Base-by-base conservation (phyloP, 371 early-diverging fungal genomes). In the Mortierella sp. region DNA sequence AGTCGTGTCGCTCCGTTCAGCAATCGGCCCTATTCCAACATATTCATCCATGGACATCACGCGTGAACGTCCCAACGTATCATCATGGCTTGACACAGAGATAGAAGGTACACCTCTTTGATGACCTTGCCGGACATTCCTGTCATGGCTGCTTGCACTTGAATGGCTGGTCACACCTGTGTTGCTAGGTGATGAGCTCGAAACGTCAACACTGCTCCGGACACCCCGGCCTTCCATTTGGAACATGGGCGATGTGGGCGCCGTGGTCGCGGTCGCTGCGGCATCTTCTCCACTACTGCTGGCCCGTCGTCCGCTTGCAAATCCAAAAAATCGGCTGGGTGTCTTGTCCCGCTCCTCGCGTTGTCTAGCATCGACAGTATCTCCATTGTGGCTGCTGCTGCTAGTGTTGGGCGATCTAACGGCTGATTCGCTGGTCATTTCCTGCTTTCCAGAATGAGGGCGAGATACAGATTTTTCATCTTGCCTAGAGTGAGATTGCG, bases 11-110 rank as follows among this genome's bases (percentile, higher is more conserved):
- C 28, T 52, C 16, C 45, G 24, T 25, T 41, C 19, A 7, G 13
- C 56, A 1, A 60, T 57, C 17, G 53, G 54, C 25, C 56, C 74
- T 1, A 60, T 54, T 2, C 68, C 74, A 21, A 74, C 46, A 40
- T 74, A 74, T 8, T 74, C 67, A 28, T 74, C 74, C 68, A 74
- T 67, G 24, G 56, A 67, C 53, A 74, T 57, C 41, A 74, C 57
- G 0, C 64, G 58, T 8, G 74, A 57, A 34, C 34, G 34, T 10
- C 34, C 34, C 10, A 10, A 34, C 10, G 34, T 10, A 34, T 34
- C 34, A 10, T 10, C 34, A 34, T 34, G 34, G 10, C 10, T 34
- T 10, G 7, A 34, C 34, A 34, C 34, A 4, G 34, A 74, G n/a
- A 74, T 63, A 14, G 67, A 74, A 0, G 74, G 74, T 9, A 74